Base-by-base conservation (phyloP, 495 filamentous ascomycete species). In the Parathielavia appendiculata region DNA sequence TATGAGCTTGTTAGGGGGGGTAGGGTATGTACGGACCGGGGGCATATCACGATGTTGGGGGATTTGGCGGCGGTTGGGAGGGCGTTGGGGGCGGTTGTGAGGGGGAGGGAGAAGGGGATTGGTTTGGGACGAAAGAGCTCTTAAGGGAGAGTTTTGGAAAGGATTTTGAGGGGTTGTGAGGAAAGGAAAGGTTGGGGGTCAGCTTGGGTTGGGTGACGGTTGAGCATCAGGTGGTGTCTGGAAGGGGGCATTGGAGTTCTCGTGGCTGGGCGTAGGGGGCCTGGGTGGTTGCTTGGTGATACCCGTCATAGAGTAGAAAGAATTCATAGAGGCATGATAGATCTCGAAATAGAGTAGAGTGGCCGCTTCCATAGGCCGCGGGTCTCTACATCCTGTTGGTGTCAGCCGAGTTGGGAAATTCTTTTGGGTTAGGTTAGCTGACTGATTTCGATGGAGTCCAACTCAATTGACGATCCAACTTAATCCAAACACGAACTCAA, bases 31-130 rank as follows among this genome's bases (percentile, higher is more conserved):
- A 91, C 84, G 57, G 90, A 95, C 39, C 73, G 90, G 2, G 91
- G 92, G 0, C 92, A 97, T 76, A 85, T 97, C 20, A 86, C 86
- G 5, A 73, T 97, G 60, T 65, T 97, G 34, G 91, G 91, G 0
- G 92, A 97, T 76, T 69, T 96, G 55, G 85, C 88, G 63, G 89
- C 83, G 0, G 85, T 96, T 1, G 92, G 91, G 0, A 81, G 77
- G 66, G 90, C 86, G 67, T 58, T 97, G 19, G 69, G 71, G 57
- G 88, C 86, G 16, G 69, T 97, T 19, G 59, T 85, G 0, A 76
- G 73, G 53, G 91, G 83, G 8, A 75, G 91, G 54, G 76, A 71
- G 60, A 86, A 83, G 70, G 89, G 89, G 0, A 85, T 92, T 59
- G 90, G 86, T 16, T 19, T 52, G 49, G 56, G 48, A 30, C n/a